Base-by-base conservation (phyloP, 148 eudicot species). In the Rhododendron henanense region DNA sequence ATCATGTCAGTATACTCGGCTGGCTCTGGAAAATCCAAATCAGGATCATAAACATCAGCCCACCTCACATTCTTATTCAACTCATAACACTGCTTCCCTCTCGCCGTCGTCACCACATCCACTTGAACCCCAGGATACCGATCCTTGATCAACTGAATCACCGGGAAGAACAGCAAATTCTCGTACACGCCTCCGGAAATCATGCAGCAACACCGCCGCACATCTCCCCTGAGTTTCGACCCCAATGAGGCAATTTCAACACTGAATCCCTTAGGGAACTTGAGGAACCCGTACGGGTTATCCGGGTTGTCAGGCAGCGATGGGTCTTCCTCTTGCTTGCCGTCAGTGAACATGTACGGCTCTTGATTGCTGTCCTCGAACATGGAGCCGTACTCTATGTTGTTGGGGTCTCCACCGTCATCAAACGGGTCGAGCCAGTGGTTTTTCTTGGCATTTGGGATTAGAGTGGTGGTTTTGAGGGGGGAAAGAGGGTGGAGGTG, bases 11-110 rank as follows among this genome's bases (percentile, higher is more conserved):
- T 91, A 69, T 96, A 95, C 78, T 90, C 97, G 0, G 90, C 92
- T 0, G 99, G 98, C 2, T 93, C 99, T 78, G 99, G 96, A 45
- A 91, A 96, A 61, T 92, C 83, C 74, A 91, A 92, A 77, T 96
- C 99, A 15, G 90, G 88, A 78, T 96, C 99, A 81, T 91, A 94
- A 41, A 47, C 96, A 90, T 86, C 86, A 85, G 97, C 93, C 97
- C 98, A 96, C 83, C 99, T 96, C 78, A 96, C 98, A 91, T 96
- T 96, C 85, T 95, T 96, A 83, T 96, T 96, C 90, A 96, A 39
- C 88, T 96, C 98, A 87, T 93, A 96, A 55, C 90, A 85, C 90
- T 96, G 99, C 81, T 95, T 96, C 79, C 99, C 98, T 79, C 99
- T 93, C 5, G 87, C 91, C 0, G 93, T 77, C 35, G 96, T 77